Percentiles rank a stretch among this genome's conserved stretches.
These are phyloP conservation scores for Penicillium sp. DNA, from an alignment of 2,329 filamentous ascomycete genomes.

Conservation along the genomic window DNA sequence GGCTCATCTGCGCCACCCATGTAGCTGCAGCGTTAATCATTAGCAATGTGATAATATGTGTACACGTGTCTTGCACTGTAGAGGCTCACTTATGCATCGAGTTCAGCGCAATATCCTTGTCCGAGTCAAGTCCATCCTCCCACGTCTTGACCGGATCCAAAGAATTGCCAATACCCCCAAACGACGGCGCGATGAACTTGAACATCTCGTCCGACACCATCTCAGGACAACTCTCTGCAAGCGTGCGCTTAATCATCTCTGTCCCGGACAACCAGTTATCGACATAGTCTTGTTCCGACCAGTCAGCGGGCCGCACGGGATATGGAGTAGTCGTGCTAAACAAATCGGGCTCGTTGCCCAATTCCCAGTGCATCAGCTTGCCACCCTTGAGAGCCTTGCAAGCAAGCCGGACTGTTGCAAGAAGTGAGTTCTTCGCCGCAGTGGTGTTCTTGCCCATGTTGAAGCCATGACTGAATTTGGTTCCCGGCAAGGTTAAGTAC, in stretches of 20 bases:
- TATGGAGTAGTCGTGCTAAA: conserved; percentile 52
- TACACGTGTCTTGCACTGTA: not conserved
- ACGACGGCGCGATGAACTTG: conserved; percentile 56
- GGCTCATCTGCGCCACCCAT: conserved; percentile 57
- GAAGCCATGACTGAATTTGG: conserved; percentile 59
- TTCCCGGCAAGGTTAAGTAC: conserved; percentile 54
- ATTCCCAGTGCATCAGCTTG: conserved; percentile 56
- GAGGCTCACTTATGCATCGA: conserved; percentile 56
- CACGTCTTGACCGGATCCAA: conserved; percentile 51
- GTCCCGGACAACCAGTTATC: conserved; percentile 57
- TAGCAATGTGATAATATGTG: not conserved
- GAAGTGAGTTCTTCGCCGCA: conserved; percentile 49
- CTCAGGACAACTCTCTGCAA: conserved; percentile 51
- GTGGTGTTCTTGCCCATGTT: conserved; percentile 54
- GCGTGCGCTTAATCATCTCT: conserved; percentile 44
- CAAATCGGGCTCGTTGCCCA: conserved; percentile 62
- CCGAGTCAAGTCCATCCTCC: conserved; percentile 50
- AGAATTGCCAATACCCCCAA: conserved; percentile 51
- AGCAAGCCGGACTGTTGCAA: conserved; percentile 53
- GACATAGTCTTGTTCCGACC: conserved; percentile 55
- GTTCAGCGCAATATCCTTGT: conserved; percentile 50
- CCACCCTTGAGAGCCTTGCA: conserved; percentile 53
- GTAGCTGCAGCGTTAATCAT: conserved; percentile 45
- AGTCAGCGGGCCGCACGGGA: conserved; percentile 49
- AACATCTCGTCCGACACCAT: conserved; percentile 42